Evolutionary conservation across 2,329 filamentous ascomycete species (phyloP).

Genomic region (Colletotrichum eremochloae): DNA sequence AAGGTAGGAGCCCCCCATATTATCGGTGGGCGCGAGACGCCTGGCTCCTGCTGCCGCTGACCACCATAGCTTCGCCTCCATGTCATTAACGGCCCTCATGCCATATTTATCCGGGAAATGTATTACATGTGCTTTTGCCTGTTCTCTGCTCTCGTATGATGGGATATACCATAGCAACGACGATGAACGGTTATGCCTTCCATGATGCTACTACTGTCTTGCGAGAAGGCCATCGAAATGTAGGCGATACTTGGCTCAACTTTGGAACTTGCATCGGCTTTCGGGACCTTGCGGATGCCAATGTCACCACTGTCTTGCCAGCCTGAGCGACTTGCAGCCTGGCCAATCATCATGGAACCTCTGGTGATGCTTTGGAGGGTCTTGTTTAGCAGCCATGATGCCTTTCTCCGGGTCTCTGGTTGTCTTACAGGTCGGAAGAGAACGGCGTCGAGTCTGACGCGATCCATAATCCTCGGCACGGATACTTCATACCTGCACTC

Average conservation of each 20-base stretch:
- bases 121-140: conserved; percentile 1
- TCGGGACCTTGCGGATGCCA: background rate
- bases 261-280: background rate
- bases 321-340: conserved; percentile 11
- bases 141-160: background rate
- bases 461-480: background rate
- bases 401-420: background rate
- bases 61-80: conserved; percentile 2
- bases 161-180: background rate
- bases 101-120: background rate
- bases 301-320: conserved; percentile 2
- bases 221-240: background rate
- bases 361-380: background rate
- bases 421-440: background rate
- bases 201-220: background rate
- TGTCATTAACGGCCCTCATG: background rate
- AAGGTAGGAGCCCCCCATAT: conserved; percentile 8
- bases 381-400: conserved; percentile 8
- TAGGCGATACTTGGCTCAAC: background rate
- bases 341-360: background rate
- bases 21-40: conserved; percentile 23
- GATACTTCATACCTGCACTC: background rate
- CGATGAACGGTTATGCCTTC: background rate
- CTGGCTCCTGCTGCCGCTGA: background rate
- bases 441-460: conserved; percentile 3